Evolutionary conservation across 1,284 basidiomycete genomes (phyloP).

Genomic region (Schizopora paradoxa): DNA sequence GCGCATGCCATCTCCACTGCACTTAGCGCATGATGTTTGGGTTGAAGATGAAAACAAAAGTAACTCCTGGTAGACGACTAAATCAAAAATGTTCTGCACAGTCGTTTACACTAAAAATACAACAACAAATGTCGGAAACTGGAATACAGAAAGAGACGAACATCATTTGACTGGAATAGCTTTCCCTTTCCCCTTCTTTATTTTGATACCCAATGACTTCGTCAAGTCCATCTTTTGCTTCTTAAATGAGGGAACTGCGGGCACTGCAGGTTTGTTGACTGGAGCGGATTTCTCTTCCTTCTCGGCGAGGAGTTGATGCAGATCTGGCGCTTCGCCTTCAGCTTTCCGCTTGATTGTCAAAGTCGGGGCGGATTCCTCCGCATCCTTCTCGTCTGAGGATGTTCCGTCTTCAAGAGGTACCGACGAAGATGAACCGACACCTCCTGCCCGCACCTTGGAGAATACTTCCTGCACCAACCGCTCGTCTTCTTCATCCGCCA

Average conservation of each 20-base stretch:
- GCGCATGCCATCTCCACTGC: constrained; percentile 41
- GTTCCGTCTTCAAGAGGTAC: constrained; percentile 26
- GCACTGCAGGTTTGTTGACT: constrained; percentile 40
- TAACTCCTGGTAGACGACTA: not conserved
- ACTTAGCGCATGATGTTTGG: no score
- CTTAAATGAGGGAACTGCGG: constrained; percentile 43
- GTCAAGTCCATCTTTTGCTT: constrained; percentile 61
- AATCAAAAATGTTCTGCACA: not conserved
- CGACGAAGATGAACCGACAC: constrained; percentile 28
- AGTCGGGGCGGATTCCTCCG: constrained; percentile 31
- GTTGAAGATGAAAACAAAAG: constrained; percentile 2
- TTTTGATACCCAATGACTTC: constrained; percentile 66
- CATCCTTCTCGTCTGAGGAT: constrained; percentile 24
- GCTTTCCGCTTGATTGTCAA: constrained; percentile 80
- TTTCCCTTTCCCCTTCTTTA: constrained; percentile 51
- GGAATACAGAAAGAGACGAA: no score
- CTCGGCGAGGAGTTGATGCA: constrained; percentile 68
- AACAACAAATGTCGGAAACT: no score
- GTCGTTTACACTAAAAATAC: no score
- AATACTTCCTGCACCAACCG: constrained; percentile 83
- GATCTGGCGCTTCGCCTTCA: constrained; percentile 60
- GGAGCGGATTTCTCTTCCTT: constrained; percentile 67
- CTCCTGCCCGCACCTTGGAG: constrained; percentile 53
- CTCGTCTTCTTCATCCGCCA: constrained; percentile 89
- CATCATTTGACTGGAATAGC: no score